Evolutionary conservation across 2,329 filamentous ascomycete genomes (phyloP), one percentile per base, ranked within the genome.

Genomic region (Colletotrichum incanum): DNA sequence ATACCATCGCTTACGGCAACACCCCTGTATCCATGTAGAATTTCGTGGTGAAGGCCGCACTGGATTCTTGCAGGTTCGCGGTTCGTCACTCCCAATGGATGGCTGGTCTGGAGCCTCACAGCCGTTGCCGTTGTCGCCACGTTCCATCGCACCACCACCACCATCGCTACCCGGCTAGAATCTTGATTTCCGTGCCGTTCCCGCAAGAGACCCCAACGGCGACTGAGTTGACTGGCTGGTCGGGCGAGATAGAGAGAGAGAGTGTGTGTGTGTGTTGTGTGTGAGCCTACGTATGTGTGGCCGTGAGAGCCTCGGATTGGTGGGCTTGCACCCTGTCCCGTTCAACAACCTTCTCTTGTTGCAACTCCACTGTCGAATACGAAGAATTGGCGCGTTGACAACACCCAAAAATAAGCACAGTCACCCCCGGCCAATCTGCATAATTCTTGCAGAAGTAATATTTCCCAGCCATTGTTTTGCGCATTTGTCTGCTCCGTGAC

Each of bases 381-480:
- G 67, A 73, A 73, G 49, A 71, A 73, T 71, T 73, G 71, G 67
- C 71, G 39, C 55, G 41, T 60, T 64, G 52, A 20, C 37, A 37
- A 14, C 18, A 52, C 54, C 23, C 61, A 37, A 68, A 58, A 59
- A 69, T 37, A 58, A 68, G 28, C 50, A 52, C 50, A 50, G 37
- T 65, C 65, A 68, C 34, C 41, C 37, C 62, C 7, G 23, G 28
- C 26, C 28, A 8, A 14, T 50, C 31, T 55, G 59, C 60, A 68
- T 41, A 23, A 49, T 12, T 23, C 41, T 61, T 14, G 6, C n/a
- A 20, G 16, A n/a, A 8, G 28, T 43, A 6, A 43, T 3, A 18
- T 49, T 37, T 49, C 18, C 20, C 43, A 59, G 16, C 16, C 37
- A n/a, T 43, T 3, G 12, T 26, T 28, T 31, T 3, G 43, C 23